Conservation (phyloP, 1,284 basidiomycete genomes). For the Phylloporus sp. region DNA sequence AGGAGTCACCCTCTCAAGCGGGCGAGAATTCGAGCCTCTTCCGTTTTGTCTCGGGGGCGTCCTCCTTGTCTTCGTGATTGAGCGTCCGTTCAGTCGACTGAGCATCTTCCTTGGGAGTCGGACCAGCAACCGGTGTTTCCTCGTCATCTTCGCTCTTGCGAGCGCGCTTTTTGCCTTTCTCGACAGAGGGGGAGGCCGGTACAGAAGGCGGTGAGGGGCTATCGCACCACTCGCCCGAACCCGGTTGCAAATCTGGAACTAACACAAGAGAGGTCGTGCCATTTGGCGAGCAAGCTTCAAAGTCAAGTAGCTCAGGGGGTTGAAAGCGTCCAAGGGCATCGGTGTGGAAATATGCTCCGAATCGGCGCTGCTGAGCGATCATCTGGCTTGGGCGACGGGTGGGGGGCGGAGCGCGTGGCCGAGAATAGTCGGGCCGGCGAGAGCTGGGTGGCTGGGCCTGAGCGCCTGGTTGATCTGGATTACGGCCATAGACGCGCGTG, state of each 20-base stretch:
- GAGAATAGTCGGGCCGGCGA: conserved; percentile 19
- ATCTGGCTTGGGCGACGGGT: conserved; percentile 12
- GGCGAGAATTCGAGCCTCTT: conserved; percentile 18
- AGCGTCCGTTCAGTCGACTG: background rate
- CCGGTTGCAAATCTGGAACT: background rate
- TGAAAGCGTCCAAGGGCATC: conserved; percentile 29
- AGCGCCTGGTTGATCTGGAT: background rate
- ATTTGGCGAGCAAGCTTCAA: background rate
- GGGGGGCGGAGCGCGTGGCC: background rate
- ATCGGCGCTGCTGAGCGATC: conserved; percentile 20
- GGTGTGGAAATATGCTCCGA: conserved; percentile 11
- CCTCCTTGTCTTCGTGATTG: conserved; percentile 14
- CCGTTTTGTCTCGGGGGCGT: conserved; percentile 21
- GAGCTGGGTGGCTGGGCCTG: conserved; percentile 8
- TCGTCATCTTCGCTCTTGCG: conserved; percentile 20
- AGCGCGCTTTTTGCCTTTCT: conserved; percentile 28
- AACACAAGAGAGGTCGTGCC: background rate
- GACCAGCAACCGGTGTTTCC: background rate
- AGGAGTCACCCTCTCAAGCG: background rate
- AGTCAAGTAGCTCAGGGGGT: background rate
- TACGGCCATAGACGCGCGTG: conserved; percentile 25
- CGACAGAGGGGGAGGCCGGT: conserved; percentile 14
- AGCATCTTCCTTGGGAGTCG: background rate
- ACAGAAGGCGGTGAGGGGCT: background rate
- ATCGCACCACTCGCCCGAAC: background rate